Evolutionary conservation across 208 protist species (phyloP).

Genomic region (Porcisia deanei): DNA sequence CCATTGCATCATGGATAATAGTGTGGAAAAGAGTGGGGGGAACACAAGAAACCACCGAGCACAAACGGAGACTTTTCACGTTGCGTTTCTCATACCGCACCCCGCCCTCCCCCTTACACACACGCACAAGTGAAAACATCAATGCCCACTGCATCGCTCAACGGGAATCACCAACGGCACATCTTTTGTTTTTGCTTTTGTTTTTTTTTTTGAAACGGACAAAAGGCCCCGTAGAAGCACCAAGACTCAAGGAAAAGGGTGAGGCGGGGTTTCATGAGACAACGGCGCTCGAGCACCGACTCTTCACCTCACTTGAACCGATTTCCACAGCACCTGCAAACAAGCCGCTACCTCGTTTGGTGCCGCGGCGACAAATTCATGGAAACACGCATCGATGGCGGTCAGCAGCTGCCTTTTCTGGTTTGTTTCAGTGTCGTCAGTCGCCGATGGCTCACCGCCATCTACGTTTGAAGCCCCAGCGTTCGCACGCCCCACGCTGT

Average conservation of each 20-base stretch:
- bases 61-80: too few relatives aligned
- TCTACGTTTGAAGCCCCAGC: neutral
- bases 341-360: neutral
- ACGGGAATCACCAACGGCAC: too few relatives aligned
- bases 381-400: constrained; percentile 8
- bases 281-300: too few relatives aligned
- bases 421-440: neutral
- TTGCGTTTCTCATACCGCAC: too few relatives aligned
- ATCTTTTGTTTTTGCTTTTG: too few relatives aligned
- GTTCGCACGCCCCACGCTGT: neutral
- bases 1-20: too few relatives aligned
- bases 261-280: neutral
- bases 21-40: too few relatives aligned
- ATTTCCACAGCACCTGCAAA: constrained; percentile 14
- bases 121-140: too few relatives aligned
- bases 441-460: neutral
- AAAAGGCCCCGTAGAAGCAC: neutral
- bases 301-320: neutral
- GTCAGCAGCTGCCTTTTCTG: neutral
- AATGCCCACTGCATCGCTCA: too few relatives aligned
- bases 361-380: constrained; percentile 5
- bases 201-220: too few relatives aligned
- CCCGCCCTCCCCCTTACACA: too few relatives aligned
- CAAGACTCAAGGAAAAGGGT: neutral
- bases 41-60: too few relatives aligned